Base-by-base conservation (phyloP, 139 green algal species). In the Tetradesmus obliquus region DNA sequence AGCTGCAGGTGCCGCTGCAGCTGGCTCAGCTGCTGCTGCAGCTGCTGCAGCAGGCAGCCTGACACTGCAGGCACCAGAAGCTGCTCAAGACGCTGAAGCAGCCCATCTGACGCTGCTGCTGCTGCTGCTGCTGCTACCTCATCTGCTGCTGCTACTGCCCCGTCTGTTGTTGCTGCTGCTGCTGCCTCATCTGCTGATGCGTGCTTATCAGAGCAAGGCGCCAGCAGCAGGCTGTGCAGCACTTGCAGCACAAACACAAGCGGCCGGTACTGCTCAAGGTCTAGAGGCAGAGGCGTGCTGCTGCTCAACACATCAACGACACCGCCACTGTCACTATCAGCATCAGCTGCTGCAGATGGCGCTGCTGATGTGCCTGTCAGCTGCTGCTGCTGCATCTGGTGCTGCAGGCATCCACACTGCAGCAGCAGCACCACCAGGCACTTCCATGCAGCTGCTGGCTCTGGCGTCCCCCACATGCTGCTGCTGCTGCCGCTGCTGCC, bases 181-280 rank as follows among this genome's bases (percentile, higher is more conserved):
- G 32, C 69, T 82, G 80, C 13, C 8, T 80, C 74, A 58, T 13
- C 72, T 79, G 72, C 71, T 57, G 87, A 74, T 74, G 24, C 24
- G 19, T 58, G 55, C 22, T 55, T 3, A 8, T 8, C 45, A 19
- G 45, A 12, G 45, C 7, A 22, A 45, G 69, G 8, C 5, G 4
- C 3, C 17, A 12, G 7, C 87, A 85, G 71, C 71, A 89, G 66
- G 55, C 54, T 32, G 3, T 79, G 19, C 62, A 84, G 53, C 20
- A 89, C 45, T 17, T 89, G 53, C 82, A 92, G 5, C 5, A 84
- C 82, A 88, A 79, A 84, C 9, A 92, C 51, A 3, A 92, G 53
- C 8, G 82, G 89, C 32, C 82, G 19, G 62, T 89, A 83, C 19
- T 51, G 15, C 55, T 88, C 81, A 22, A 92, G 45, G 19, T 92